Evolutionary conservation across 1,139 yeast species (phyloP), one percentile per base, ranked within the genome.

Genomic region (Kodamaea alishanica): DNA sequence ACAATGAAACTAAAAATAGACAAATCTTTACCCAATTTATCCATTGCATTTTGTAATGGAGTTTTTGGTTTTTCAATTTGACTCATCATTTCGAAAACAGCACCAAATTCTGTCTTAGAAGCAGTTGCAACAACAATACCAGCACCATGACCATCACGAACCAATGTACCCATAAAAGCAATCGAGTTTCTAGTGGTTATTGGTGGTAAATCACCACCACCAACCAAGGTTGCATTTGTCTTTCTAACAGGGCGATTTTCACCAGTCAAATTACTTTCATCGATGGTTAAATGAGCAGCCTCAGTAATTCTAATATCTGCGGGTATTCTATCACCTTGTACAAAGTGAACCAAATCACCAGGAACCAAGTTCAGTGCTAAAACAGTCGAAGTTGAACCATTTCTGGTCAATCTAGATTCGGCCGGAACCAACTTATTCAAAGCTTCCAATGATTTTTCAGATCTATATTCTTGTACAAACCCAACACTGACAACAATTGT

Each of bases 71-170:
- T 90, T 60, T 88, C 96, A 49, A 92, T 89, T 44, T 79, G 84
- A 31, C 84, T 76, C 96, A 92, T 88, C 96, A 90, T 88, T 50
- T 84, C 89, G 58, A 89, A 90, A 23, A 75, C 79, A 26, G 82
- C 70, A 33, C 98, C 98, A 64, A 92, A 88, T 42, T 92, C 96
- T 1, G 97, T 90, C 46, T 81, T 79, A 33, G 76, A 70, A 28
- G 94, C 95, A 1, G 96, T 90, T 7, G 92, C 95, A 34, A 92
- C 77, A n/a, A 92, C 97, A 30, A 92, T 73, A 43, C 97, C 98
- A 3, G 83, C 58, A 12, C 97, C 98, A 53, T 85, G 89, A 28
- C 96, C 98, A 56, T 88, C 95, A 52, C 96, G 81, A 5, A 90
- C 97, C 51, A 92, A 72, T 1, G 98, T 90, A 33, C 97, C 97